Evolutionary conservation across 768 basidiomycete species (phyloP).

Genomic region (Trametes meyenii): DNA sequence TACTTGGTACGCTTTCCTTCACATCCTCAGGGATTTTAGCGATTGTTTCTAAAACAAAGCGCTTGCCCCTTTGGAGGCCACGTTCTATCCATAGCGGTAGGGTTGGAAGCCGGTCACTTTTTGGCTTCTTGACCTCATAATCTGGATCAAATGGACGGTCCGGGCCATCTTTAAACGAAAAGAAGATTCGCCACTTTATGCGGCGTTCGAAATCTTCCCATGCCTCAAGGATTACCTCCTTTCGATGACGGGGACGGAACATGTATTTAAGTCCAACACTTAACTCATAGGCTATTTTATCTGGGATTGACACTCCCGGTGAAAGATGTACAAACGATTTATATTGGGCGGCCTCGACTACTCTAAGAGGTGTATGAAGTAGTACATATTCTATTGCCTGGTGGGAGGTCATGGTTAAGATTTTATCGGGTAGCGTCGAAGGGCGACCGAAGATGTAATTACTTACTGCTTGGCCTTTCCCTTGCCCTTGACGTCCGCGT

Average conservation of each 20-base stretch:
- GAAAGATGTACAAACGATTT: neutral
- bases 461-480: neutral
- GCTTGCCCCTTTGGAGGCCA: neutral
- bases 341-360: neutral
- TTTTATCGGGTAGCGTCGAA: neutral
- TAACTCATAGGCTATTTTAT: neutral
- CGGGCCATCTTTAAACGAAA: neutral
- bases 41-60: neutral
- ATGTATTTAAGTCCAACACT: slow-evolving; percentile 6
- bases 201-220: slow-evolving; percentile 1
- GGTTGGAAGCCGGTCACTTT: neutral
- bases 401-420: neutral
- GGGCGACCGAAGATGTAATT: neutral
- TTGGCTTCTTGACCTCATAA: neutral
- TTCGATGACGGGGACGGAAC: neutral
- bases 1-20: too few species aligned
- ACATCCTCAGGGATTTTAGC: too few species aligned
- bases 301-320: neutral
- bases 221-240: neutral
- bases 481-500: neutral
- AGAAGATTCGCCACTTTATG: neutral
- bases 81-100: neutral
- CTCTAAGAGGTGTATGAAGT: neutral
- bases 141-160: slow-evolving; percentile 7
- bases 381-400: neutral